Evolutionary conservation across 2,329 filamentous ascomycete genomes (phyloP).

Genomic region (Hymenoscyphus albidus): DNA sequence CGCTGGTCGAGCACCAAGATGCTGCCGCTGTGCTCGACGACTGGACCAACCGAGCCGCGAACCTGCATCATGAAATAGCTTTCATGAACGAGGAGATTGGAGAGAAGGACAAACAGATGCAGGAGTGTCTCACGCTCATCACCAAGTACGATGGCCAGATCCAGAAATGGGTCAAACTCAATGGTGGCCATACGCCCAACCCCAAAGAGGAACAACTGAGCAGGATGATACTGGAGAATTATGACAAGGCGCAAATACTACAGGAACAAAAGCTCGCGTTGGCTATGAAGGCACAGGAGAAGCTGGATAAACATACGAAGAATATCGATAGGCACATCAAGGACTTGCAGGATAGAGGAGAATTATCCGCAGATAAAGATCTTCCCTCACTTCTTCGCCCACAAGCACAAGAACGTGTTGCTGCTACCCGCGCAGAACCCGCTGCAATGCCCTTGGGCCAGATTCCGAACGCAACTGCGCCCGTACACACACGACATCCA

Average conservation of each 20-base stretch:
- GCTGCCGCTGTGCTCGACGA: constrained; percentile 71
- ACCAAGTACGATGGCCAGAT: constrained; percentile 69
- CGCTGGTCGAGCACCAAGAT: constrained; percentile 61
- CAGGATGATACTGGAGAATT: constrained; percentile 64
- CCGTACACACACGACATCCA: constrained; percentile 28
- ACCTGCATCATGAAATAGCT: constrained; percentile 76
- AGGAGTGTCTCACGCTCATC: constrained; percentile 65
- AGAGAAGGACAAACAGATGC: constrained; percentile 71
- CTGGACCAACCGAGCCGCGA: constrained; percentile 70
- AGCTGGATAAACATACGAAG: constrained; percentile 60
- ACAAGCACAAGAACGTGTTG: constrained; percentile 48
- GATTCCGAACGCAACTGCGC: constrained; percentile 26
- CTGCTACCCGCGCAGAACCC: constrained; percentile 24
- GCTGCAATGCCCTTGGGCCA: constrained; percentile 24
- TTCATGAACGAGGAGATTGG: constrained; percentile 81
- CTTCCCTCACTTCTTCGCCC: constrained; percentile 59
- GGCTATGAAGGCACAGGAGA: constrained; percentile 57
- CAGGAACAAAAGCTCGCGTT: constrained; percentile 72
- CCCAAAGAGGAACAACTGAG: constrained; percentile 70
- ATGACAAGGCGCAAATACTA: constrained; percentile 63
- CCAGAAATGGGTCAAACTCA: constrained; percentile 75
- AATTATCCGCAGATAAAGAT: constrained; percentile 49
- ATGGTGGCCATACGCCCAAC: constrained; percentile 69
- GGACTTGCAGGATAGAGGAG: constrained; percentile 55
- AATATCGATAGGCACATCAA: constrained; percentile 62